A percentile compares a stretch with the other conserved stretches of the same genome.
phyloP scores from a whole-genome alignment of 495 filamentous ascomycete species.

The Aspergillus conjunctus region DNA sequence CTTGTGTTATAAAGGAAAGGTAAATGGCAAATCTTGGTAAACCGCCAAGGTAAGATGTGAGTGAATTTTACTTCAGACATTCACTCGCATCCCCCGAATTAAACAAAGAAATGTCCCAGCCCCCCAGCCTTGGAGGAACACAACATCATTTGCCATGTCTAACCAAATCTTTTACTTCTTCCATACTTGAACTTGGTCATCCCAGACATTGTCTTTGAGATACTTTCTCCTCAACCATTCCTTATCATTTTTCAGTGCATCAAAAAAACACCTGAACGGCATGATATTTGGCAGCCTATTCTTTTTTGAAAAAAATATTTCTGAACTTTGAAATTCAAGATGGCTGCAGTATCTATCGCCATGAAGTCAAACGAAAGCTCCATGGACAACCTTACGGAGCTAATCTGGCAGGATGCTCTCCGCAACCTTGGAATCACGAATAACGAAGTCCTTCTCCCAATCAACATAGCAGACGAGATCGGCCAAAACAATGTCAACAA shows the following conservation, averaged over 20 bases:
- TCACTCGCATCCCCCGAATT: constrained; percentile 14
- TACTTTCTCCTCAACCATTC: constrained; percentile 13
- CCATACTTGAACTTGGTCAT: constrained; percentile 13
- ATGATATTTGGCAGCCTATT: constrained; percentile 4
- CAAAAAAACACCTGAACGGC: constrained; percentile 1
- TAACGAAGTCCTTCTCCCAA: constrained; percentile 32
- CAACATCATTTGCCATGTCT: constrained; percentile 23
- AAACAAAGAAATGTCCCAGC: constrained; percentile 33
- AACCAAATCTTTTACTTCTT: constrained; percentile 18
- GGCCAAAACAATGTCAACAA: constrained; percentile 29
- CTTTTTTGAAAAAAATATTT: background rate
- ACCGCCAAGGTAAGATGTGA: constrained; percentile 8
- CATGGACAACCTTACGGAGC: constrained; percentile 27
- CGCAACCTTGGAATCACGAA: constrained; percentile 30
- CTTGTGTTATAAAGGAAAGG: constrained; percentile 10
- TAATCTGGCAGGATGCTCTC: constrained; percentile 34
- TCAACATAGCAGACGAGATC: constrained; percentile 31
- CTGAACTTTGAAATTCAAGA: constrained; percentile 10
- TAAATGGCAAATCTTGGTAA: background rate
- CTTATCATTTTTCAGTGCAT: background rate
- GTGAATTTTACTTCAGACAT: constrained; percentile 16
- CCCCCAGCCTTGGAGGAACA: constrained; percentile 20
- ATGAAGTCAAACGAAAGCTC: constrained; percentile 21
- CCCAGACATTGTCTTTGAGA: constrained; percentile 18
- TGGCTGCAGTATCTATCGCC: constrained; percentile 25